Conservation (phyloP, 441 rosid genomes). For the Macaranga tanarius region DNA sequence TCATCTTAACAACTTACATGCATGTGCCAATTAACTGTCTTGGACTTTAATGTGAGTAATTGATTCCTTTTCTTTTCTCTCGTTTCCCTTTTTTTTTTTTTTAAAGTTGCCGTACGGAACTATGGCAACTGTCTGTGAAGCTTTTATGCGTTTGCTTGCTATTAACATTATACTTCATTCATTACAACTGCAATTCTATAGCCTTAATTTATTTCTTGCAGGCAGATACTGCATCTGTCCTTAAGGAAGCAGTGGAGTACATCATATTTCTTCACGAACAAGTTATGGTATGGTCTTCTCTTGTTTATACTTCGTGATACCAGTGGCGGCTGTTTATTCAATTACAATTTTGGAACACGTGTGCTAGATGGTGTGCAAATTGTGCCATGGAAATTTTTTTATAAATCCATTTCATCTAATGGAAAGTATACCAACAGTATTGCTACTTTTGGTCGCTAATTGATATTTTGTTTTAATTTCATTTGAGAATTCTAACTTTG, state of each 20-base stretch:
- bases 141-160: neutral
- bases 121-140: neutral
- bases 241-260: conserved; percentile 79
- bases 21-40: neutral
- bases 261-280: conserved; percentile 92
- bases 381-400: neutral
- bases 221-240: conserved; percentile 98
- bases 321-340: neutral
- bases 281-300: conserved; percentile 66
- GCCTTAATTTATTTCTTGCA: conserved; percentile 32
- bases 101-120: too few relatives aligned
- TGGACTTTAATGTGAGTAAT: neutral
- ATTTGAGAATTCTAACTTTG: conserved; percentile 7
- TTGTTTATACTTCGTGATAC: conserved; percentile 5
- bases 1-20: neutral
- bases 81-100: too few relatives aligned
- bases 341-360: conserved; percentile 4
- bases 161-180: neutral
- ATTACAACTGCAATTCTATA: neutral
- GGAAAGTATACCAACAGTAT: neutral
- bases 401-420: neutral
- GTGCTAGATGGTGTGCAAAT: too few relatives aligned
- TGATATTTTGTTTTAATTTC: neutral
- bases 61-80: neutral
- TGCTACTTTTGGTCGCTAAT: neutral